A percentile compares a stretch with the other conserved stretches of the same genome.
These are phyloP conservation scores for Leishmania braziliensis DNA, from an alignment of 208 protist species.

Conservation along the genomic window DNA sequence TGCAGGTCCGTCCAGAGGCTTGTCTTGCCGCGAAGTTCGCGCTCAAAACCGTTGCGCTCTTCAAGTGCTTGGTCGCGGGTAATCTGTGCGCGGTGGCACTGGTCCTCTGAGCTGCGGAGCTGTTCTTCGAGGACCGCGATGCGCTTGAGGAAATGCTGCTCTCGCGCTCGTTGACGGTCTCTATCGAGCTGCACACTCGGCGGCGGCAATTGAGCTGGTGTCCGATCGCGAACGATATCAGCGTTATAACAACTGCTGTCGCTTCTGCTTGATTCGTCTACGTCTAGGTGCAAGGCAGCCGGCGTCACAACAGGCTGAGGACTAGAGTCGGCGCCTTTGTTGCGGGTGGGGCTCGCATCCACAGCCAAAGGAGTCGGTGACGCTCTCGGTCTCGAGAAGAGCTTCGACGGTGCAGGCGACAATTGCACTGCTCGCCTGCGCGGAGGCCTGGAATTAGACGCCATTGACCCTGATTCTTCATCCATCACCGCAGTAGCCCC, in stretches of 20 bases:
- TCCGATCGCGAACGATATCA: background rate
- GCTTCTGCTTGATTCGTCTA: background rate
- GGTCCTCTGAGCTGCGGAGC: conserved; percentile 11
- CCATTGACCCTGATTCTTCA: background rate
- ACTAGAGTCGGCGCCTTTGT: background rate
- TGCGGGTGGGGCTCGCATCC: background rate
- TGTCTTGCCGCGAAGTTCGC: conserved; percentile 36
- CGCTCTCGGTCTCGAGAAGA: conserved; percentile 6
- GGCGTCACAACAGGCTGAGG: background rate
- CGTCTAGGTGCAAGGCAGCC: background rate
- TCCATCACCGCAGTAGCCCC: background rate
- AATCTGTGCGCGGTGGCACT: background rate
- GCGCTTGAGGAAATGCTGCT: conserved; percentile 31
- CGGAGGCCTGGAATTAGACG: background rate
- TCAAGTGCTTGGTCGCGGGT: conserved; percentile 17
- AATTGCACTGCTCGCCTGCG: background rate
- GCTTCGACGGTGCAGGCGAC: conserved; percentile 1
- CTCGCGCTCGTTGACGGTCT: conserved; percentile 15
- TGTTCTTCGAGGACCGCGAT: conserved; percentile 32
- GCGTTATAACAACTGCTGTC: background rate
- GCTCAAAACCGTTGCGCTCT: conserved; percentile 18
- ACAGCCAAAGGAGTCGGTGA: background rate
- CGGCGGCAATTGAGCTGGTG: conserved; percentile 22
- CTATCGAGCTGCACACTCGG: background rate
- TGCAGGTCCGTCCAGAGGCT: conserved; percentile 26